Evolutionary conservation across 805 yeast species (phyloP).

Genomic region (Metschnikowia gelsemii): DNA sequence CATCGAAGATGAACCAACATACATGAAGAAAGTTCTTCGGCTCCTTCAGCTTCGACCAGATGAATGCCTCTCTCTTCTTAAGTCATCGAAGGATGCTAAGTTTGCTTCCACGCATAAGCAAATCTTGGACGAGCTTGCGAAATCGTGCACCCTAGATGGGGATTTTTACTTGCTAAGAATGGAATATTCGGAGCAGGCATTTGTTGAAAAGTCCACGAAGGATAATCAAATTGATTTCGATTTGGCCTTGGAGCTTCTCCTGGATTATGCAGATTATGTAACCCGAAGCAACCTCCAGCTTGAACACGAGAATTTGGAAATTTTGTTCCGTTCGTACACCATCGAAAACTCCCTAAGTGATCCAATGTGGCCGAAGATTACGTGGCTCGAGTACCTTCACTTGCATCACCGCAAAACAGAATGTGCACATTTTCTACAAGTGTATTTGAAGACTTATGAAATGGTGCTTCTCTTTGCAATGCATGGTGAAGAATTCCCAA

Average conservation of each 20-base stretch:
- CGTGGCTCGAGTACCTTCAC: conserved; percentile 39
- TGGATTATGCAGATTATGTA: conserved; percentile 27
- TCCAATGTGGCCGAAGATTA: conserved; percentile 36
- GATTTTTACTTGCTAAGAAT: conserved; percentile 32
- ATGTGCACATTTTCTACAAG: conserved; percentile 26
- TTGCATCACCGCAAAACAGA: conserved; percentile 28
- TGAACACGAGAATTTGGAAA: conserved; percentile 25
- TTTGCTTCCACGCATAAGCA: conserved; percentile 29
- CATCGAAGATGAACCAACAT: conserved; percentile 25
- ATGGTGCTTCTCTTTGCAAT: conserved; percentile 20
- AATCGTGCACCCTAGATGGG: conserved; percentile 21
- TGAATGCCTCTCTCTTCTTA: conserved; percentile 33
- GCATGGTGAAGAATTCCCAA: too few relatives aligned
- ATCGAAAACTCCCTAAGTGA: conserved; percentile 31
- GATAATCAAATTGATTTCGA: conserved; percentile 9
- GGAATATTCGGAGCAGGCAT: conserved; percentile 35
- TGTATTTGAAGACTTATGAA: conserved; percentile 37
- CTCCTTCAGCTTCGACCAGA: conserved; percentile 30
- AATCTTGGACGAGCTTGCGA: conserved; percentile 32
- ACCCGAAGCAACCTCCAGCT: conserved; percentile 12
- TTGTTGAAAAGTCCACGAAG: conserved; percentile 20
- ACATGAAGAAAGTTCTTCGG: conserved; percentile 33
- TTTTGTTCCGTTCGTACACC: conserved; percentile 29
- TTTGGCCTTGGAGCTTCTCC: conserved; percentile 25
- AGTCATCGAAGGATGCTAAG: conserved; percentile 26